Evolutionary conservation across 345 rosid genomes (phyloP).

Genomic region (Corchorus capsularis): DNA sequence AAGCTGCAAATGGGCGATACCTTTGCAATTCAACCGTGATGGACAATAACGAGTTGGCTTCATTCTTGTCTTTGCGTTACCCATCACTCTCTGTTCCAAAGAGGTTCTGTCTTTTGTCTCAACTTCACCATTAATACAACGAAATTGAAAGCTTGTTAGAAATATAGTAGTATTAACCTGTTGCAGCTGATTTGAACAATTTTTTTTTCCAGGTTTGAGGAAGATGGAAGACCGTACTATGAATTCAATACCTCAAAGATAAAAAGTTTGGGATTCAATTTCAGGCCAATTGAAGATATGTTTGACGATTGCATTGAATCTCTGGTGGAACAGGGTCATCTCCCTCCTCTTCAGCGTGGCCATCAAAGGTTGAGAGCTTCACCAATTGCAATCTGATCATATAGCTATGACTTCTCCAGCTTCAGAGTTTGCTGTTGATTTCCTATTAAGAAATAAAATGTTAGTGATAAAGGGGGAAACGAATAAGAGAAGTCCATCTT

Average conservation of each 20-base stretch:
- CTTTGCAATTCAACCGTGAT: slow-evolving; percentile 63
- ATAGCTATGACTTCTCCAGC: not conserved
- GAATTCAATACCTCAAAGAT: slow-evolving; percentile 66
- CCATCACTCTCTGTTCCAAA: slow-evolving; percentile 62
- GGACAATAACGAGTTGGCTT: slow-evolving; percentile 54
- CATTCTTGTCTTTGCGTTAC: slow-evolving; percentile 56
- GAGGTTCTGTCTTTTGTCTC: slow-evolving; percentile 56
- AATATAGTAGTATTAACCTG: not conserved
- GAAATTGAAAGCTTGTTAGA: not conserved
- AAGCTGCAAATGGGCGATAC: slow-evolving; percentile 60
- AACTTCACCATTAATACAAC: too few species aligned
- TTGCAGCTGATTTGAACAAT: not conserved
- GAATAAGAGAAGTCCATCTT: slow-evolving; percentile 7
- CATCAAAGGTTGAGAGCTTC: too few species aligned
- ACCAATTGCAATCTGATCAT: not conserved
- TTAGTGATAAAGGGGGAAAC: not conserved
- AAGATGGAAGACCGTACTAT: slow-evolving; percentile 53
- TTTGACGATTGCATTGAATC: slow-evolving; percentile 74
- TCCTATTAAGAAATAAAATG: not conserved
- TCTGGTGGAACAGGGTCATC: slow-evolving; percentile 54
- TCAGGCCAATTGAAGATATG: slow-evolving; percentile 67
- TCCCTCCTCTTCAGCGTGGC: slow-evolving; percentile 27
- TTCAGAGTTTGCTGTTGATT: not conserved
- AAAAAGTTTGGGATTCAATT: slow-evolving; percentile 60
- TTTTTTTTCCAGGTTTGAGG: slow-evolving; percentile 53